Evolutionary conservation across 73 alveolate genomes (phyloP), one percentile per base, ranked within the genome.

Genomic region (Paramecium caudatum): DNA sequence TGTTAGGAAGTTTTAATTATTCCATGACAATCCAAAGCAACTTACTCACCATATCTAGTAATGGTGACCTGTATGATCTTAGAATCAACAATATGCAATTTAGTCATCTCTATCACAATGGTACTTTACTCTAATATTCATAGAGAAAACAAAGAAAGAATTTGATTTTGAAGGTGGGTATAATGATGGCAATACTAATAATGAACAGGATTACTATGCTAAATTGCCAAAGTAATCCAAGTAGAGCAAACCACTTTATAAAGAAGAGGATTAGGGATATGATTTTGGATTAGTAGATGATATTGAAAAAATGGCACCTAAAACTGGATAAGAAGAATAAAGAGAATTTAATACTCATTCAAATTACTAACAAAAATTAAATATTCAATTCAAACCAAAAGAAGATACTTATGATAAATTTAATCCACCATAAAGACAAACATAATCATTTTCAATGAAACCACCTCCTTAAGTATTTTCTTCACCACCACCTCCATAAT

Each of bases 61-160:
- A 65, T 13, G 83, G 83, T 13, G 83, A 65, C 7, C 30, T 55
- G 13, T 65, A 65, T 65, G 83, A 65, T 21, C 32, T 65, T 13
- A 65, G 83, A 15, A 65, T 65, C 12, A 65, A 65, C 15, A 65
- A 65, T 30, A 65, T 65, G 83, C n/a, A 65, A 65, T 65, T 65
- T 15, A 65, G 83, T 36, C 49, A 65, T 36, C 83, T 65, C 39
- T 65, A 33, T 36, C 83, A 65, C 17, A 65, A 65, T 30, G 83
- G 83, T 65, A 65, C 1, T 33, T 2, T 13, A 30, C 34, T 13
- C 5, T n/a, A 32, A 12, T 33, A 4, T 25, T 10, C 34, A 12
- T 36, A 65, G 83, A 65, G 34, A 65, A 65, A 65, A 65, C 83
- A 13, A 65, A 36, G 34, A 65, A 65, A 65, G 83, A 65, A 65